Evolutionary conservation across 2,329 filamentous ascomycete species (phyloP).

Genomic region (Exophiala phaeomuriformis): DNA sequence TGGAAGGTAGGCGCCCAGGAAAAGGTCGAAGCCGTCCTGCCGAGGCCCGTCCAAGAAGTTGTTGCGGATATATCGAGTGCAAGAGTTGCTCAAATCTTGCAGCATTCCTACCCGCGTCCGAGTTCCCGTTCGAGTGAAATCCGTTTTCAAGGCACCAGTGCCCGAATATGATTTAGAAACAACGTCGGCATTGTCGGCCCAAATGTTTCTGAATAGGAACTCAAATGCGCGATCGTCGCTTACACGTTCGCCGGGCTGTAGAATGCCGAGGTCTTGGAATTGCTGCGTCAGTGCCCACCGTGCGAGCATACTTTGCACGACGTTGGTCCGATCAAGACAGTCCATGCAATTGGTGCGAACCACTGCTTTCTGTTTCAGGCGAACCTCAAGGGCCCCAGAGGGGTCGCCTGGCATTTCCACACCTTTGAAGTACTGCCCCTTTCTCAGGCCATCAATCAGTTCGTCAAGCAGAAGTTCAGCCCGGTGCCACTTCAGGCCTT

Average conservation of each 20-base stretch:
- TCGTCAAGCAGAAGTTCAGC: slow-evolving; percentile 79
- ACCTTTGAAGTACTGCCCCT: slow-evolving; percentile 87
- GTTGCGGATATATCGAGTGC: slow-evolving; percentile 84
- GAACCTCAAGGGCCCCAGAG: slow-evolving; percentile 67
- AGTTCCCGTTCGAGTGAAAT: slow-evolving; percentile 88
- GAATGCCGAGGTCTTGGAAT: slow-evolving; percentile 73
- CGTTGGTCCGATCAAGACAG: slow-evolving; percentile 93
- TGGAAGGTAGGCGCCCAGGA: slow-evolving; percentile 78
- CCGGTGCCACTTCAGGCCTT: slow-evolving; percentile 87
- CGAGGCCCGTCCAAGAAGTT: slow-evolving; percentile 91
- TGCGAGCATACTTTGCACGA: slow-evolving; percentile 94
- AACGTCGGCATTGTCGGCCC: slow-evolving; percentile 96
- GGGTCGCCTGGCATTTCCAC: slow-evolving; percentile 70
- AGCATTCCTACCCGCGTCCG: slow-evolving; percentile 78
- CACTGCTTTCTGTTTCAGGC: slow-evolving; percentile 75
- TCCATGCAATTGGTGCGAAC: slow-evolving; percentile 99
- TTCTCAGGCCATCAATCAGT: slow-evolving; percentile 65
- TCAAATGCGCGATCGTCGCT: slow-evolving; percentile 77
- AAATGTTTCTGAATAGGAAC: slow-evolving; percentile 87
- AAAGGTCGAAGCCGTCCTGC: slow-evolving; percentile 92
- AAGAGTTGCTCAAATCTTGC: slow-evolving; percentile 78
- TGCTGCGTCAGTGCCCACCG: slow-evolving; percentile 83
- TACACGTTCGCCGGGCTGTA: slow-evolving; percentile 68
- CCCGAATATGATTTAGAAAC: slow-evolving; percentile 90
- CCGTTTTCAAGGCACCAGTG: slow-evolving; percentile 95